Percentiles rank a stretch among this genome's conserved stretches.
Evolutionary conservation across 257 asterid genomes (phyloP).

Genomic region (Solanum bulbocastanum): DNA sequence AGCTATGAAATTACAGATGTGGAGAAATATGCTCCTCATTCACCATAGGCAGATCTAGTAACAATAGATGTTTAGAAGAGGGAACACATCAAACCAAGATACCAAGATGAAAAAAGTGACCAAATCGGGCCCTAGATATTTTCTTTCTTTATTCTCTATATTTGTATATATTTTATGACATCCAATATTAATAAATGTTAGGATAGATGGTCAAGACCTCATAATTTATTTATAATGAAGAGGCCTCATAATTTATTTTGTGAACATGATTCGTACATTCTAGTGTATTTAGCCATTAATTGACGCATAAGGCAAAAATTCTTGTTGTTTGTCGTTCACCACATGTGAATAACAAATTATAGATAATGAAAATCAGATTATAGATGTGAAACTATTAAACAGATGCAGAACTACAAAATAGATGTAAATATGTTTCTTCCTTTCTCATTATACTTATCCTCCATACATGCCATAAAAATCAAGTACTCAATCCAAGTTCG

Average conservation of each 20-base stretch:
- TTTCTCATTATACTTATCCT: not conserved
- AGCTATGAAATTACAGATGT: not conserved
- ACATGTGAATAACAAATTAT: not conserved
- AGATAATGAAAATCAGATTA: not conserved
- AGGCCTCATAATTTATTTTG: not conserved
- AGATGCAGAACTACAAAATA: not conserved
- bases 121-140: not conserved
- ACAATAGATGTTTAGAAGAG: not conserved
- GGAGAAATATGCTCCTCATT: not conserved
- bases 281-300: not conserved
- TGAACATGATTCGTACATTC: not conserved
- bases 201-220: not conserved
- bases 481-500: not conserved
- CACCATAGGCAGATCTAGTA: not conserved
- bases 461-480: not conserved
- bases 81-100: not conserved
- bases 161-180: not conserved
- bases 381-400: not conserved
- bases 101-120: not conserved
- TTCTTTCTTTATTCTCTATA: not conserved
- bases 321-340: not conserved
- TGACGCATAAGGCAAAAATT: not conserved
- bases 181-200: not conserved
- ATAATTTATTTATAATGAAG: not conserved
- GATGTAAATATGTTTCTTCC: not conserved